Evolutionary conservation across 2,329 filamentous ascomycete genomes (phyloP).

Genomic region (Rutstroemia sp.): DNA sequence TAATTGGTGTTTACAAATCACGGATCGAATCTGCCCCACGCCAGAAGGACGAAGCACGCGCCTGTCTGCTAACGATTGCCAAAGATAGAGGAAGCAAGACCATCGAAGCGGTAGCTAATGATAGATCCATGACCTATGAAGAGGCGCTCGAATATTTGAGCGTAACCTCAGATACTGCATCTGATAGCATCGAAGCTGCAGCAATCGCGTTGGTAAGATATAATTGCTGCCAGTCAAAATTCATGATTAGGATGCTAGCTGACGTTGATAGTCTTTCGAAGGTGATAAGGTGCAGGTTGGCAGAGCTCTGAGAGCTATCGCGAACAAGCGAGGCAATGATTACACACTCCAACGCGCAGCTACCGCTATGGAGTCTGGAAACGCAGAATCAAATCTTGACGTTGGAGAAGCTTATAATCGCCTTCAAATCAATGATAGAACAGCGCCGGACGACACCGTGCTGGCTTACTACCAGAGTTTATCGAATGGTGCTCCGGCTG

Average conservation of each 20-base stretch:
- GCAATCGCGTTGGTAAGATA: slow-evolving; percentile 25
- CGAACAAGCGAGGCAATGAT: slow-evolving; percentile 22
- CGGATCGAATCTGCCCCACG: slow-evolving; percentile 46
- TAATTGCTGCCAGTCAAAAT: too few relatives aligned
- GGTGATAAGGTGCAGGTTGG: slow-evolving; percentile 27
- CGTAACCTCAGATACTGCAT: slow-evolving; percentile 27
- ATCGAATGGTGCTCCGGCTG: slow-evolving; percentile 20
- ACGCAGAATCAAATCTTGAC: slow-evolving; percentile 17
- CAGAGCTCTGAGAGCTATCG: slow-evolving; percentile 26
- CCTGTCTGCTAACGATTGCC: slow-evolving; percentile 53
- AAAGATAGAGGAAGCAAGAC: slow-evolving; percentile 47
- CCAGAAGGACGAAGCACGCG: slow-evolving; percentile 48
- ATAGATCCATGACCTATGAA: slow-evolving; percentile 49
- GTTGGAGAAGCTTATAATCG: slow-evolving; percentile 28
- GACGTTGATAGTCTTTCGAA: slow-evolving; percentile 20
- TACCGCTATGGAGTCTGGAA: slow-evolving; percentile 22
- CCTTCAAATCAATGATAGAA: slow-evolving; percentile 24
- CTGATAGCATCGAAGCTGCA: slow-evolving; percentile 28
- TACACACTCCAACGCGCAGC: slow-evolving; percentile 24
- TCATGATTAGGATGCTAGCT: too few relatives aligned
- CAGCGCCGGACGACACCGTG: slow-evolving; percentile 27
- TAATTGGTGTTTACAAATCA: slow-evolving; percentile 54
- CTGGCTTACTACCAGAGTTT: slow-evolving; percentile 28
- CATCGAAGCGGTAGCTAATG: slow-evolving; percentile 50
- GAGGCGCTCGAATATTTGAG: slow-evolving; percentile 58